A percentile compares a stretch with the other conserved stretches of the same genome.
Conservation (phyloP, 2,329 filamentous ascomycete species). For the Xylariaceae sp. region DNA sequence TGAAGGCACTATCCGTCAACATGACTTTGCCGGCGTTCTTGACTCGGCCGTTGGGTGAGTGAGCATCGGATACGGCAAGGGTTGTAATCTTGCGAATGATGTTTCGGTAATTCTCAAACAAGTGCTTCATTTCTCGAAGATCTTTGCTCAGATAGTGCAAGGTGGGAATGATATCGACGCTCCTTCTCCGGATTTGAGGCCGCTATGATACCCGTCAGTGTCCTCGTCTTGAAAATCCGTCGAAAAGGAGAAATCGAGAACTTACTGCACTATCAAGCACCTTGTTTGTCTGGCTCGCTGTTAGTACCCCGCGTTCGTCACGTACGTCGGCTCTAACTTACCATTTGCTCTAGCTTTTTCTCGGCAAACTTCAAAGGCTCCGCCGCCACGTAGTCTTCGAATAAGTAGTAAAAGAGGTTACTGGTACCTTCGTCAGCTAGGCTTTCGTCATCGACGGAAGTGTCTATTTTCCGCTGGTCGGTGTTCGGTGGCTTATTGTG, state of each 20-base stretch:
- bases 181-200: slow-evolving; percentile 35
- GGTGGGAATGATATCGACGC: slow-evolving; percentile 49
- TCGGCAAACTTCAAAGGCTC: slow-evolving; percentile 46
- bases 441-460: slow-evolving; percentile 17
- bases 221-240: not conserved
- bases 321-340: slow-evolving; percentile 27
- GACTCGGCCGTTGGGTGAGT: slow-evolving; percentile 3
- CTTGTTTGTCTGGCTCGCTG: slow-evolving; percentile 30
- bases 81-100: slow-evolving; percentile 54
- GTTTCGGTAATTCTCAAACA: slow-evolving; percentile 56
- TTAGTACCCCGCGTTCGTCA: slow-evolving; percentile 9
- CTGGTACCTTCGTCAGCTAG: slow-evolving; percentile 47
- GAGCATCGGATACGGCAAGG: slow-evolving; percentile 29
- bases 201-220: slow-evolving; percentile 21
- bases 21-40: slow-evolving; percentile 24
- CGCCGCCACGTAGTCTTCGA: slow-evolving; percentile 59
- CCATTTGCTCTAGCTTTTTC: slow-evolving; percentile 44
- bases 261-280: slow-evolving; percentile 35
- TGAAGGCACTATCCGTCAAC: slow-evolving; percentile 42
- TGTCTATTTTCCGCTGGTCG: slow-evolving; percentile 20
- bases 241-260: slow-evolving; percentile 2
- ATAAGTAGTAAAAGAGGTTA: slow-evolving; percentile 60
- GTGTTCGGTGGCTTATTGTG: slow-evolving; percentile 18
- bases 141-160: slow-evolving; percentile 57
- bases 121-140: slow-evolving; percentile 53